phyloP scores from a whole-genome alignment of 495 filamentous ascomycete species.

The Corynascus novoguineensis region DNA sequence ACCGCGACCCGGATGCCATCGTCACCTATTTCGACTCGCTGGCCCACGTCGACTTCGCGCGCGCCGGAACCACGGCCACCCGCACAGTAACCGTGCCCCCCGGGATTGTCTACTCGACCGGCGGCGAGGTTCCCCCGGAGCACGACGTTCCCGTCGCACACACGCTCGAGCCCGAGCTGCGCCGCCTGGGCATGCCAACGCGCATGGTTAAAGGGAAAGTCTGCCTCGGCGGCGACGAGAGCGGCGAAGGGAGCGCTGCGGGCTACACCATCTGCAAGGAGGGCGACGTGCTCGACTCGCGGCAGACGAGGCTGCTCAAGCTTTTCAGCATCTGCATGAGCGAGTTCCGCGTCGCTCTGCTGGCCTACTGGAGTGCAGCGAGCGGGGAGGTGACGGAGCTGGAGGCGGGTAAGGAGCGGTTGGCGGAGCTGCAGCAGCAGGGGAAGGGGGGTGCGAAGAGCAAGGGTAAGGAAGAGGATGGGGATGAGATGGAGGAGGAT shows the following conservation, averaged over 20 bases:
- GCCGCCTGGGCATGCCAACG: slow-evolving; percentile 83
- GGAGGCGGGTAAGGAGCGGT: slow-evolving; percentile 25
- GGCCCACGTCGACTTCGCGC: slow-evolving; percentile 73
- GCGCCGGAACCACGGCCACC: slow-evolving; percentile 71
- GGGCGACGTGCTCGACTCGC: slow-evolving; percentile 74
- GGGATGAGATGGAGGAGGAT: slow-evolving; percentile 19
- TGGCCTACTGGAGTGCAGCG: slow-evolving; percentile 66
- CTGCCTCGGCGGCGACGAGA: slow-evolving; percentile 65
- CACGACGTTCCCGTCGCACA: slow-evolving; percentile 83
- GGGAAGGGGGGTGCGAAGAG: slow-evolving; percentile 31
- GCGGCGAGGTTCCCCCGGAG: slow-evolving; percentile 66
- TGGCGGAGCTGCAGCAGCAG: slow-evolving; percentile 16
- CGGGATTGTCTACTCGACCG: slow-evolving; percentile 70
- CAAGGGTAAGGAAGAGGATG: slow-evolving; percentile 23
- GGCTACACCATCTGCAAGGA: slow-evolving; percentile 70
- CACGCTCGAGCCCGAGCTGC: slow-evolving; percentile 78
- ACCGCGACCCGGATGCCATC: slow-evolving; percentile 58
- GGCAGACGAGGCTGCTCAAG: slow-evolving; percentile 90
- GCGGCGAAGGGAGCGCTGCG: slow-evolving; percentile 35
- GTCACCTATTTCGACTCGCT: slow-evolving; percentile 62
- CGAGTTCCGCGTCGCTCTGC: slow-evolving; percentile 75
- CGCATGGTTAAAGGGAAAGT: slow-evolving; percentile 84
- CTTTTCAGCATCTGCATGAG: slow-evolving; percentile 82
- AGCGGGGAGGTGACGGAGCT: slow-evolving; percentile 56
- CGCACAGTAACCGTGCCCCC: slow-evolving; percentile 71